phyloP scores from a whole-genome alignment of 2,329 filamentous ascomycete species.

The Didymella pomorum region DNA sequence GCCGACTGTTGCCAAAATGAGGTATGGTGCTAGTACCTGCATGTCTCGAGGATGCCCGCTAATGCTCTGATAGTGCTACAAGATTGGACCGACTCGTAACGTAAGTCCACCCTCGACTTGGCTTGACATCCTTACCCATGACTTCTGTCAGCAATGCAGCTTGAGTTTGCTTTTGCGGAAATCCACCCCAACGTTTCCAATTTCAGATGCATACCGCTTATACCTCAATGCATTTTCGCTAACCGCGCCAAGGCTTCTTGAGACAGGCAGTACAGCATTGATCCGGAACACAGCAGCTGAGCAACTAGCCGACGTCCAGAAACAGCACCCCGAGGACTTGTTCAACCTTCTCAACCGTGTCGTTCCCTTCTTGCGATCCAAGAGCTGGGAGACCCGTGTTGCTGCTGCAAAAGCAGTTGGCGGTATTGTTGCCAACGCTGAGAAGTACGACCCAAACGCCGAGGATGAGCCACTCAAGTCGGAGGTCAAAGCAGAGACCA shows the following conservation, averaged over 20 bases:
- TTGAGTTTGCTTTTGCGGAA: not conserved
- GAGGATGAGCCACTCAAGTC: conserved; percentile 72
- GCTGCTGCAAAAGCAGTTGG: conserved; percentile 94
- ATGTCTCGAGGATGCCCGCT: conserved; percentile 40
- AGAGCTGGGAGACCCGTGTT: conserved; percentile 95
- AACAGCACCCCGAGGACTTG: conserved; percentile 95
- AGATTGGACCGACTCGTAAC: conserved; percentile 51
- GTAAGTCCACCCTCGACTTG: conserved; percentile 39
- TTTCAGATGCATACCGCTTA: not conserved
- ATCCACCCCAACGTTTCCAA: not conserved
- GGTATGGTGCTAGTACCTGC: conserved; percentile 40
- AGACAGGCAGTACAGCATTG: conserved; percentile 94
- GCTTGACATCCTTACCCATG: conserved; percentile 7
- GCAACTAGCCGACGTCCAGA: conserved; percentile 96
- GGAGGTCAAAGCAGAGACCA: conserved; percentile 53
- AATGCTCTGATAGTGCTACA: conserved; percentile 48
- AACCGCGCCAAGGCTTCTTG: conserved; percentile 74
- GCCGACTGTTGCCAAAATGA: conserved; percentile 35
- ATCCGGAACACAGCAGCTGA: conserved; percentile 97
- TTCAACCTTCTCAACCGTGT: conserved; percentile 94
- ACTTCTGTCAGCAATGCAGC: not conserved
- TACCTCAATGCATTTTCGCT: conserved; percentile 25
- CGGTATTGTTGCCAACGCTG: conserved; percentile 89
- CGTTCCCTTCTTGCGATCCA: conserved; percentile 92
- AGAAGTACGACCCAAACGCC: conserved; percentile 85